Conservation (phyloP, 352 stramenopile genomes). For the Blastocystis sp. region DNA sequence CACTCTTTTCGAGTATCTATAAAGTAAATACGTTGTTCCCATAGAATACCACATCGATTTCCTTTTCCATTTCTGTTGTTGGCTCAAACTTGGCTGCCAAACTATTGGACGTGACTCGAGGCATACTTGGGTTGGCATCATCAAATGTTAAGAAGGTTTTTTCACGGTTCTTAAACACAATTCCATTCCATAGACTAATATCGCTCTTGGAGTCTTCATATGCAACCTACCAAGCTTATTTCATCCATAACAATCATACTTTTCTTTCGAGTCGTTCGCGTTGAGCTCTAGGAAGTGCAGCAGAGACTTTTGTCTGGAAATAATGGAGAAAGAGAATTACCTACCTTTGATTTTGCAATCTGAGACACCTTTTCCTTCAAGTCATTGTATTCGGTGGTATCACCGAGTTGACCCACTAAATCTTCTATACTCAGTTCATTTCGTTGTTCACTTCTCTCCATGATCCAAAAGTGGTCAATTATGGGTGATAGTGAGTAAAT, state of each 20-base stretch:
- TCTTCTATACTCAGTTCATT: conserved; percentile 9
- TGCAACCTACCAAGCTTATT: not conserved
- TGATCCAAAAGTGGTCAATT: not conserved
- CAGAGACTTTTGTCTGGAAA: conserved; percentile 29
- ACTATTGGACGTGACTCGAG: not conserved
- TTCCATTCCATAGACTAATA: conserved; percentile 44
- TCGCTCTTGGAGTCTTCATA: conserved; percentile 33
- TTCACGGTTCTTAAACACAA: conserved; percentile 50
- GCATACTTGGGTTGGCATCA: not conserved
- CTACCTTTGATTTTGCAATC: conserved; percentile 42
- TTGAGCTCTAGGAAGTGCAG: conserved; percentile 3
- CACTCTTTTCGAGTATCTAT: conserved; percentile 52
- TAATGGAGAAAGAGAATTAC: not conserved
- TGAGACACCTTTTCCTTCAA: conserved; percentile 3
- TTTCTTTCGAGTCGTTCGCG: conserved; percentile 46
- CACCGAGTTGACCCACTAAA: not conserved
- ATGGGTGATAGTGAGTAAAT: no score
- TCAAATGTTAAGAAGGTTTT: not conserved
- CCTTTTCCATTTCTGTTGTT: conserved; percentile 43
- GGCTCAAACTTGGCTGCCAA: conserved; percentile 29
- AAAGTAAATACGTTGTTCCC: not conserved
- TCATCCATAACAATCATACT: not conserved
- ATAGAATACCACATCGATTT: conserved; percentile 50
- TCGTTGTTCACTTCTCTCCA: not conserved
- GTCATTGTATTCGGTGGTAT: not conserved